phyloP scores from a whole-genome alignment of 108 stramenopile genomes.

The Skeletonema marinoi region DNA sequence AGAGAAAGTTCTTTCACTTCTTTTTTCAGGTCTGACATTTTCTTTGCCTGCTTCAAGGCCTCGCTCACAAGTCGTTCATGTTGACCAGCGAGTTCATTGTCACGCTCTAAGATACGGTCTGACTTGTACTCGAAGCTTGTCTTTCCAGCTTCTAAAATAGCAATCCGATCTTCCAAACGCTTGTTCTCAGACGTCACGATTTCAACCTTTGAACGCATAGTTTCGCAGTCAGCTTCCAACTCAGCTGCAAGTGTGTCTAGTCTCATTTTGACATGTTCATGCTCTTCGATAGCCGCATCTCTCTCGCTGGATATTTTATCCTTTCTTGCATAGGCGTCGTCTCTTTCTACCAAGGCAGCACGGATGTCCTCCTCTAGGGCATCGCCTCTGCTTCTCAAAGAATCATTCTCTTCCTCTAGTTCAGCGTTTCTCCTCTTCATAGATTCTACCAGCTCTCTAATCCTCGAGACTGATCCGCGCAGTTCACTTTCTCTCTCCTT shows the following conservation, averaged over 20 bases:
- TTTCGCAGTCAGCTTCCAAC: conserved; percentile 37
- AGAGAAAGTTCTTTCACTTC: conserved; percentile 5
- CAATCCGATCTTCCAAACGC: conserved; percentile 21
- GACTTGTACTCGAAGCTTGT: conserved; percentile 38
- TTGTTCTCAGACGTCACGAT: conserved; percentile 22
- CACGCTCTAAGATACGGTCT: conserved; percentile 40
- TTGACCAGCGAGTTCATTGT: conserved; percentile 24
- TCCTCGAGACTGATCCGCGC: conserved; percentile 8
- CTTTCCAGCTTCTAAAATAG: conserved; percentile 38
- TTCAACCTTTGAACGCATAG: conserved; percentile 19
- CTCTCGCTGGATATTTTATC: conserved; percentile 12
- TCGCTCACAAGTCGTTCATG: conserved; percentile 16
- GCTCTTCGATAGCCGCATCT: conserved; percentile 15
- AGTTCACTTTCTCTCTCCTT: conserved; percentile 14
- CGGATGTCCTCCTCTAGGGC: conserved; percentile 9
- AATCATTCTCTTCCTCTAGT: conserved; percentile 31
- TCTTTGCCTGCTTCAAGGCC: conserved; percentile 11
- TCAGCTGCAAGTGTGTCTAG: conserved; percentile 37
- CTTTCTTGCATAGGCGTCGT: not conserved
- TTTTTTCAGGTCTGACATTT: conserved; percentile 6
- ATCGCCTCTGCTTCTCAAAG: not conserved
- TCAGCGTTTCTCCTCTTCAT: conserved; percentile 28
- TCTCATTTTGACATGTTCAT: conserved; percentile 11
- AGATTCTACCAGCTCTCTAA: conserved; percentile 26
- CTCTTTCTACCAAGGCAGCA: conserved; percentile 14